These are phyloP conservation scores for Podosphaera aphanis DNA, from an alignment of 2,329 filamentous ascomycete species.

Conservation along the genomic window DNA sequence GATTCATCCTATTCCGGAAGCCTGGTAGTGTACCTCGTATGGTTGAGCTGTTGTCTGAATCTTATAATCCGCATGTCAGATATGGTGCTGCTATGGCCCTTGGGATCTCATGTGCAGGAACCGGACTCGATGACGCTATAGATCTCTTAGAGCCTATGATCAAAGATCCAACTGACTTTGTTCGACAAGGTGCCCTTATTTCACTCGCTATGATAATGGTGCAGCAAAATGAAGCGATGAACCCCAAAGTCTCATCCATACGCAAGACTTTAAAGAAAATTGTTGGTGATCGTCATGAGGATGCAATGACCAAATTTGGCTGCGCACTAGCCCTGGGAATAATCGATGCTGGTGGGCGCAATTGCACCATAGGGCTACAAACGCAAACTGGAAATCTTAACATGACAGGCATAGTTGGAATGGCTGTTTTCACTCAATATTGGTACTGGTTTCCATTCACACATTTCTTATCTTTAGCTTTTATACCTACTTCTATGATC, in stretches of 20 bases:
- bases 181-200: slow-evolving; percentile 86
- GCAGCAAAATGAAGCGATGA: slow-evolving; percentile 98
- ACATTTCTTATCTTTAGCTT: slow-evolving; percentile 86
- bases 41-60: slow-evolving; percentile 94
- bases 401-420: slow-evolving; percentile 93
- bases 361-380: slow-evolving; percentile 93
- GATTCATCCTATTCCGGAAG: slow-evolving; percentile 96
- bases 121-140: slow-evolving; percentile 84
- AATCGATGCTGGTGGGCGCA: slow-evolving; percentile 90
- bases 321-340: slow-evolving; percentile 85
- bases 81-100: slow-evolving; percentile 97
- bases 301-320: slow-evolving; percentile 98
- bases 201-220: slow-evolving; percentile 93
- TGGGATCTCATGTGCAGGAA: slow-evolving; percentile 92
- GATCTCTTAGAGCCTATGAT: slow-evolving; percentile 97
- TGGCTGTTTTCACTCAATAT: slow-evolving; percentile 96
- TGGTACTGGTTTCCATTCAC: slow-evolving; percentile 99
- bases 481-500: slow-evolving; percentile 91
- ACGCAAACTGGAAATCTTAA: slow-evolving; percentile 96
- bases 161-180: slow-evolving; percentile 96
- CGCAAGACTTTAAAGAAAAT: slow-evolving; percentile 90
- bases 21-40: slow-evolving; percentile 91
- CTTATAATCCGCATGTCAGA: slow-evolving; percentile 93
- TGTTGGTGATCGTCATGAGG: slow-evolving; percentile 81
- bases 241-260: slow-evolving; percentile 78